Evolutionary conservation across 768 basidiomycete species (phyloP).

Genomic region (Strobilomyces confusus): DNA sequence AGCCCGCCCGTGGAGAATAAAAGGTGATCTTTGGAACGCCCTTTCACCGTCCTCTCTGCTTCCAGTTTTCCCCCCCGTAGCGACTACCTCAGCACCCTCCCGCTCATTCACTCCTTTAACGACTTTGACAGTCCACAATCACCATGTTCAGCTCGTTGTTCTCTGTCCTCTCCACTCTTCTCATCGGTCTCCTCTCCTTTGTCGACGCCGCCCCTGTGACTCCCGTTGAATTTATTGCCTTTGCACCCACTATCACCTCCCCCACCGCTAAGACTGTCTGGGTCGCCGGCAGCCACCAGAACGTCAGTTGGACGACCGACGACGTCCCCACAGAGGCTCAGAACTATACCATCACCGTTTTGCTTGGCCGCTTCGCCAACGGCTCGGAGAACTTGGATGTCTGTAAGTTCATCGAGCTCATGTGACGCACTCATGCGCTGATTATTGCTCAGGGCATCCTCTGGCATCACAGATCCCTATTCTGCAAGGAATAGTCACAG

Average conservation of each 20-base stretch:
- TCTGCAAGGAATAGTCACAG: slow-evolving; percentile 40
- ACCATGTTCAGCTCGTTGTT: slow-evolving; percentile 22
- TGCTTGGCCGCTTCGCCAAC: slow-evolving; percentile 40
- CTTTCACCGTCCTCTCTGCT: neutral
- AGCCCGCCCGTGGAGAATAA: slow-evolving; percentile 14
- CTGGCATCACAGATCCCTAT: slow-evolving; percentile 56
- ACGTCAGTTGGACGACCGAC: slow-evolving; percentile 40
- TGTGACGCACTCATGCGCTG: neutral
- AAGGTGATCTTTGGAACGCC: slow-evolving; percentile 1
- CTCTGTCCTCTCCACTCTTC: slow-evolving; percentile 30
- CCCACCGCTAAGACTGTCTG: slow-evolving; percentile 36
- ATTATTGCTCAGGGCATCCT: slow-evolving; percentile 43
- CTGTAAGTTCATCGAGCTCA: slow-evolving; percentile 32
- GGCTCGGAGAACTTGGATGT: slow-evolving; percentile 48
- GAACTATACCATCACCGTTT: slow-evolving; percentile 37
- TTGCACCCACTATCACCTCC: slow-evolving; percentile 39
- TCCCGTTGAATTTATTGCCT: slow-evolving; percentile 33
- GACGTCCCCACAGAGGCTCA: slow-evolving; percentile 36
- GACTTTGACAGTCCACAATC: neutral
- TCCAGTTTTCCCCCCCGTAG: neutral
- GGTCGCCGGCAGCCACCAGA: slow-evolving; percentile 33
- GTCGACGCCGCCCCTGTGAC: slow-evolving; percentile 27
- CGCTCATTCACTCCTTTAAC: slow-evolving; percentile 21
- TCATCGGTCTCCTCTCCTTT: slow-evolving; percentile 26
- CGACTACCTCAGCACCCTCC: slow-evolving; percentile 4